These are phyloP conservation scores for Pseudozyma sp. DNA, from an alignment of 1,284 basidiomycete species.

Conservation along the genomic window DNA sequence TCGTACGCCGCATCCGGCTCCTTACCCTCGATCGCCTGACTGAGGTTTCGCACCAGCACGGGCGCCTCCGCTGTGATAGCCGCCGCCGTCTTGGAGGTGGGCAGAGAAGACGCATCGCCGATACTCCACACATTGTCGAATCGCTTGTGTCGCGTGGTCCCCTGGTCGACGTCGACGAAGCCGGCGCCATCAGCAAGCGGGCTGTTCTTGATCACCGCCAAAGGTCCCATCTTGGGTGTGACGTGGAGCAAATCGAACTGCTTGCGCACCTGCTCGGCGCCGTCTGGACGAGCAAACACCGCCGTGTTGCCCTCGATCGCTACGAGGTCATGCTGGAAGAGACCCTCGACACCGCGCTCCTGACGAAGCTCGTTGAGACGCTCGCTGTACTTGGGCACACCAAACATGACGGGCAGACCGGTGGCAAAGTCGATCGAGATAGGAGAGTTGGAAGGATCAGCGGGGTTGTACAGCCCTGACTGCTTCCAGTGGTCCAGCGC, in stretches of 20 bases:
- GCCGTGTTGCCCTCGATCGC: constrained; percentile 78
- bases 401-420: constrained; percentile 91
- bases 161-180: constrained; percentile 81
- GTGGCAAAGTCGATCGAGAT: constrained; percentile 83
- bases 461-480: constrained; percentile 48
- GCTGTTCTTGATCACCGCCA: constrained; percentile 80
- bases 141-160: constrained; percentile 85
- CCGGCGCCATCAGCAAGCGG: constrained; percentile 73
- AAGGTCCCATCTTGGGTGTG: constrained; percentile 89
- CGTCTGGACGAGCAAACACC: constrained; percentile 74
- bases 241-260: constrained; percentile 88
- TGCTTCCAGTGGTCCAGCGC: constrained; percentile 64
- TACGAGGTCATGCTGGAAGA: constrained; percentile 86
- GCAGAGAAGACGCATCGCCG: constrained; percentile 89
- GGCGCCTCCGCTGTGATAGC: constrained; percentile 92
- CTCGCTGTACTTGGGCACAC: constrained; percentile 84
- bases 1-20: constrained; percentile 56
- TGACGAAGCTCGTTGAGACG: constrained; percentile 82
- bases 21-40: constrained; percentile 46
- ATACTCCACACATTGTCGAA: constrained; percentile 85
- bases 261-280: constrained; percentile 72
- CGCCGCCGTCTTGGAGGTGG: constrained; percentile 95
- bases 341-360: constrained; percentile 81
- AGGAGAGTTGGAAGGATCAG: constrained; percentile 70
- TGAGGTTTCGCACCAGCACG: constrained; percentile 88